Base-by-base conservation (phyloP, 2,329 filamentous ascomycete genomes). In the Fusarium citri region DNA sequence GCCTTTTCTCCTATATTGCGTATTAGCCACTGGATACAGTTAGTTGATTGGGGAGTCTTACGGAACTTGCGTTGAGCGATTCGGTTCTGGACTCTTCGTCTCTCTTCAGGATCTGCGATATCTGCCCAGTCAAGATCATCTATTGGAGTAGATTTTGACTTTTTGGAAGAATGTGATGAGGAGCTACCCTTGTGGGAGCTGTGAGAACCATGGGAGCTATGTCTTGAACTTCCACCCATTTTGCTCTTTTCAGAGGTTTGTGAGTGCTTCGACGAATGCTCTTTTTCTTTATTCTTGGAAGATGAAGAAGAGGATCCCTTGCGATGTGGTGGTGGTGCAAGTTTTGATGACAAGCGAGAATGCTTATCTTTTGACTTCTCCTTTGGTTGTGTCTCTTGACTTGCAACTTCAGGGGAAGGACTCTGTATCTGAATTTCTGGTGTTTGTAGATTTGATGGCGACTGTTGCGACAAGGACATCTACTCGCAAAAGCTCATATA, bases 41-140 rank as follows among this genome's bases (percentile, higher is more conserved):
- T 16, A 6, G 15, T 5, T 4, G 23, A n/a, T 8, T 22, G 5
- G 20, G 42, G 8, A 16, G 8, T 73, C 90, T 75, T 85, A 94
- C 92, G 86, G 72, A 93, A 94, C 74, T 93, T 93, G 71, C 91
- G 85, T 75, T 94, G 92, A 3, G 91, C 91, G 65, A 93, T 87
- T 56, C 91, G 87, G 77, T 94, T 94, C 77, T 94, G 92, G 53
- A 94, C 91, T 64, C 91, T 89, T 67, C 92, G 84, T 75, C 92
- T 85, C 80, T 93, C 90, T 64, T 89, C 89, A 0, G 90, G 90
- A 72, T 94, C 91, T 9, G 86, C 87, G 45, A 94, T 85, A 1
- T 90, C 86, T 28, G 87, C 84, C 92, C 92, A 94, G 80, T 93
- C 88, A 68, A 91, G 85, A 31, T 71, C 68, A 5, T 81, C 81